Percentiles rank a stretch among this genome's conserved stretches.
These are phyloP conservation scores for Xylaria sp. DNA, from an alignment of 2,329 filamentous ascomycete genomes.

Conservation along the genomic window DNA sequence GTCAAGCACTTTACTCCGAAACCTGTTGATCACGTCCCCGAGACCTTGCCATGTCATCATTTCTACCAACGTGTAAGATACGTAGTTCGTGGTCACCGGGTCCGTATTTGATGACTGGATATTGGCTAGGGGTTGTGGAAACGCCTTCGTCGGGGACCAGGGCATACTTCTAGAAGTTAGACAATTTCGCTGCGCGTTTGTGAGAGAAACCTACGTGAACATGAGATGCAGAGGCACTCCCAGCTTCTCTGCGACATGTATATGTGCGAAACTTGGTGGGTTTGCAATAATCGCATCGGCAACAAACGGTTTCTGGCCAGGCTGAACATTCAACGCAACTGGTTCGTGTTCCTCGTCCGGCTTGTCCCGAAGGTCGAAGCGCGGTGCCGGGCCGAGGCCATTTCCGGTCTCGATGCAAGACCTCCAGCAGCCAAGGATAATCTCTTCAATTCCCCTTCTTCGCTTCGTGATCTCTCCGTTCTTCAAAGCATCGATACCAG, in stretches of 20 bases:
- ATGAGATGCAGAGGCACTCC: constrained; percentile 71
- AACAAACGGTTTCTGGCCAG: constrained; percentile 35
- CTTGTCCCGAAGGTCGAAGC: constrained; percentile 39
- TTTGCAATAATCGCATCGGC: constrained; percentile 53
- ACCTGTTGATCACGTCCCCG: constrained; percentile 88
- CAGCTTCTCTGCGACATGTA: constrained; percentile 66
- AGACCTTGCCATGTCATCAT: constrained; percentile 93
- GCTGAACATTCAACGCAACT: constrained; percentile 16
- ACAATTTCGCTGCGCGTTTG: background rate
- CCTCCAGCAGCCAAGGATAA: constrained; percentile 72
- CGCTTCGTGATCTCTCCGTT: constrained; percentile 69
- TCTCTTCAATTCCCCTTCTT: constrained; percentile 68
- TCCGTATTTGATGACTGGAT: constrained; percentile 72
- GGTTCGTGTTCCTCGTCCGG: constrained; percentile 18
- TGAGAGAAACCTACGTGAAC: constrained; percentile 62
- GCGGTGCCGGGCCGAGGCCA: constrained; percentile 50
- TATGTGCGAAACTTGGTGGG: constrained; percentile 66
- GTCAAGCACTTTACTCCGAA: constrained; percentile 69
- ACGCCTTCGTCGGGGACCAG: constrained; percentile 82
- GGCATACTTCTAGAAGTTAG: constrained; percentile 62
- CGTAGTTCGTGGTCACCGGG: constrained; percentile 67
- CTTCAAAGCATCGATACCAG: constrained; percentile 67
- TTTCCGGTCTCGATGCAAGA: constrained; percentile 73
- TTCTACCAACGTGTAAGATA: constrained; percentile 83
- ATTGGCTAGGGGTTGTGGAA: constrained; percentile 85